Percentiles rank a stretch among this genome's conserved stretches.
phyloP scores from a whole-genome alignment of 257 asterid species.

The Przewalskia tangutica region DNA sequence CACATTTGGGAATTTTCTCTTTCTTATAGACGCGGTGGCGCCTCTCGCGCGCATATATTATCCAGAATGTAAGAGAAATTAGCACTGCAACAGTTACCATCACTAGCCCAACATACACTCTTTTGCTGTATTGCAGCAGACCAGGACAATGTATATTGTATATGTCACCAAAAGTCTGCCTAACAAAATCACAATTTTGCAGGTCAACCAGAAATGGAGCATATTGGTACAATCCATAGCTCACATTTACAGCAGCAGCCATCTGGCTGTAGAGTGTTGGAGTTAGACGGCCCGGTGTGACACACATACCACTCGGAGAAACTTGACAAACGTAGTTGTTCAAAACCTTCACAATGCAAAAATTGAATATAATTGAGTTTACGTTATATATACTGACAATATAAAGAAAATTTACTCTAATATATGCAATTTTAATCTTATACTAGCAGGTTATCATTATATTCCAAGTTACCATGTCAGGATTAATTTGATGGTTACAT shows the following conservation, averaged over 20 bases:
- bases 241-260: conserved; percentile 15
- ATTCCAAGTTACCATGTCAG: too few relatives aligned
- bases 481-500: too few relatives aligned
- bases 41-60: conserved; percentile 13
- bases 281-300: conserved; percentile 27
- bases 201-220: too few relatives aligned
- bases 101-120: too few relatives aligned
- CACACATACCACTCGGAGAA: conserved; percentile 19
- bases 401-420: not conserved
- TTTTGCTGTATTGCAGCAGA: too few relatives aligned
- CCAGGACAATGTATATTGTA: too few relatives aligned
- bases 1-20: conserved; percentile 17
- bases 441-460: too few relatives aligned
- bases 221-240: too few relatives aligned
- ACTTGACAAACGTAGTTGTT: conserved; percentile 20
- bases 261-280: conserved; percentile 15
- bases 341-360: conserved; percentile 14
- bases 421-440: not conserved
- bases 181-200: too few relatives aligned
- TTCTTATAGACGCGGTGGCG: conserved; percentile 21
- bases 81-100: conserved; percentile 11
- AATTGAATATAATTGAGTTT: not conserved
- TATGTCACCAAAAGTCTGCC: too few relatives aligned
- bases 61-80: conserved; percentile 21
- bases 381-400: not conserved